Percentiles rank a stretch among this genome's conserved stretches.
Conservation (phyloP, 2,329 filamentous ascomycete species). For the Aspergillus sp. region DNA sequence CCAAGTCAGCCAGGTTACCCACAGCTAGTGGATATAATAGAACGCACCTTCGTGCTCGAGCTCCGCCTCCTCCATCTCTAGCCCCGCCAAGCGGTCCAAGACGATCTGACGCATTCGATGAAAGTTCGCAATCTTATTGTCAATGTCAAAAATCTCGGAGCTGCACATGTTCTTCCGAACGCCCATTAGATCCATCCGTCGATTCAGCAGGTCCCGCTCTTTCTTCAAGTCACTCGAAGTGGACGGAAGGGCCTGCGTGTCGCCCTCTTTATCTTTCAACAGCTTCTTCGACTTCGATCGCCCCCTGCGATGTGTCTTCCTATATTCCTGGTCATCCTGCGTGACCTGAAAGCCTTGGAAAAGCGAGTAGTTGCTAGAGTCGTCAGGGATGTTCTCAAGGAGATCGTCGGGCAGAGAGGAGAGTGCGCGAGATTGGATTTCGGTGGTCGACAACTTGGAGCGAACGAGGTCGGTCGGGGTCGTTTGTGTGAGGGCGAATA, state of each 20-base stretch:
- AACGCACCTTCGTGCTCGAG: conserved; percentile 81
- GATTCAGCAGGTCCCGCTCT: conserved; percentile 76
- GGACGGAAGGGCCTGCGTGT: conserved; percentile 51
- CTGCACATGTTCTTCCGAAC: conserved; percentile 97
- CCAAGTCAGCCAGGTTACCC: conserved; percentile 2
- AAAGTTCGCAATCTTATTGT: conserved; percentile 93
- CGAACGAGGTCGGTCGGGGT: conserved; percentile 93
- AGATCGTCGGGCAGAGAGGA: conserved; percentile 88
- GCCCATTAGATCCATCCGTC: conserved; percentile 84
- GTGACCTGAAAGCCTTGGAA: conserved; percentile 96
- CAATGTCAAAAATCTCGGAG: conserved; percentile 92
- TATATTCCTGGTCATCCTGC: conserved; percentile 60
- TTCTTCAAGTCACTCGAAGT: conserved; percentile 73
- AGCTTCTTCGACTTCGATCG: conserved; percentile 75
- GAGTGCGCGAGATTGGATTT: conserved; percentile 92
- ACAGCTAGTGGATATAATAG: background rate
- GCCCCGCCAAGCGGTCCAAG: conserved; percentile 75
- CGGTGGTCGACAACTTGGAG: conserved; percentile 81
- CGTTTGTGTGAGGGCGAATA: conserved; percentile 88
- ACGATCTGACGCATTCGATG: conserved; percentile 91
- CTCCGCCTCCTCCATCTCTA: conserved; percentile 88
- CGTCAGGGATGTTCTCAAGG: conserved; percentile 82
- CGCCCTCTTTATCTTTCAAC: conserved; percentile 60
- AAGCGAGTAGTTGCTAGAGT: conserved; percentile 81
- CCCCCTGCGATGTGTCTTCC: conserved; percentile 67